Evolutionary conservation across 139 green algal genomes (phyloP).

Genomic region (Helicosporidium sp.): DNA sequence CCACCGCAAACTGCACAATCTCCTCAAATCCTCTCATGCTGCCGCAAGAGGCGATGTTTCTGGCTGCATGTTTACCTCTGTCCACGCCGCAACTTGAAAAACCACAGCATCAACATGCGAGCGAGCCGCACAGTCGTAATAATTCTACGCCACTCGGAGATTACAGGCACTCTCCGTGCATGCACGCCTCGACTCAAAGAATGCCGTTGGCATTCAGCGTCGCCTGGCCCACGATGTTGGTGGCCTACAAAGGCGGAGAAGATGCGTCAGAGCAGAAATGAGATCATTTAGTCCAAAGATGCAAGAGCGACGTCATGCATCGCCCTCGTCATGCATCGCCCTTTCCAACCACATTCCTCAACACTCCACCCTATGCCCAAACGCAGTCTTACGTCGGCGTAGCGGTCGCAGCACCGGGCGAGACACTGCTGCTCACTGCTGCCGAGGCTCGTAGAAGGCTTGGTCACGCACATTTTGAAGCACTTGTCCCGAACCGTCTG

Average conservation of each 20-base stretch:
- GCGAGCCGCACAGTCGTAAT: neutral
- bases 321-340: neutral
- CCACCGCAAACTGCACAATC: too few species aligned
- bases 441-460: slow-evolving; percentile 59
- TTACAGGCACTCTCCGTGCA: too few species aligned
- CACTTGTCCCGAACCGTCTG: slow-evolving; percentile 88
- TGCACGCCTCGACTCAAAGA: too few species aligned
- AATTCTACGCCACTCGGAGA: neutral
- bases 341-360: neutral
- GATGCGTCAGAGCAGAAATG: neutral
- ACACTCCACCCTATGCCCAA: too few species aligned
- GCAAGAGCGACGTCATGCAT: neutral
- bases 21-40: too few species aligned
- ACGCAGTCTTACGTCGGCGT: neutral
- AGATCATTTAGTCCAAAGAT: too few species aligned
- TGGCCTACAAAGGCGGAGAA: slow-evolving; percentile 8
- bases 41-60: too few species aligned
- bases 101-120: neutral
- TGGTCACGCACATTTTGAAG: slow-evolving; percentile 77
- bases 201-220: slow-evolving; percentile 17
- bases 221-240: slow-evolving; percentile 24
- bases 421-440: slow-evolving; percentile 75
- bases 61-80: too few species aligned
- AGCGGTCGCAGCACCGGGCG: slow-evolving; percentile 68
- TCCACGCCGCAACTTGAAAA: too few species aligned